A percentile compares a stretch with the other conserved stretches of the same genome.
phyloP scores from a whole-genome alignment of 495 filamentous ascomycete genomes.

The Friedmanniomyces endolithicus region DNA sequence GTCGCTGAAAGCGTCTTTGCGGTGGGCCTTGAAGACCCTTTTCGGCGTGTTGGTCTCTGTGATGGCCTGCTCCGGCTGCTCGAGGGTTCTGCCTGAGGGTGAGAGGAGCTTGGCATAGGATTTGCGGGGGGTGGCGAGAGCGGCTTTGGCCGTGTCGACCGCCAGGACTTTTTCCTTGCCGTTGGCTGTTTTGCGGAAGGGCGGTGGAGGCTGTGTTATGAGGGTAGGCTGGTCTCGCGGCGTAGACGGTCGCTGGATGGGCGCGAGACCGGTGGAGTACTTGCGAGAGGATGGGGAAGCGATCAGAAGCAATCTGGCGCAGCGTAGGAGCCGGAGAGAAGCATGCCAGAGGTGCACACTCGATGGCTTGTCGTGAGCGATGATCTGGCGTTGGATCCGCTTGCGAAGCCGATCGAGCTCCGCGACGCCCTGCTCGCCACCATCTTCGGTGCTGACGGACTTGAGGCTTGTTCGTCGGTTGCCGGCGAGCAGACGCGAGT shows the following conservation, averaged over 20 bases:
- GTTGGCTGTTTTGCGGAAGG: not conserved
- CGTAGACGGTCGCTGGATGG: not conserved
- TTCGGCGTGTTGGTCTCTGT: conserved; percentile 14
- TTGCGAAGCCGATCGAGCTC: conserved; percentile 22
- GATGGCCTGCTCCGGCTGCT: conserved; percentile 5
- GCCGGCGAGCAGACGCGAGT: not conserved
- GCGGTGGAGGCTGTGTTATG: not conserved
- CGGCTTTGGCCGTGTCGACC: not conserved
- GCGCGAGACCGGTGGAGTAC: not conserved
- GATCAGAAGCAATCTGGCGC: conserved; percentile 2
- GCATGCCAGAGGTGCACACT: conserved; percentile 21
- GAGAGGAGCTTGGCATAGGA: not conserved
- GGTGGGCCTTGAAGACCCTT: conserved; percentile 10
- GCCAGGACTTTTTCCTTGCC: not conserved
- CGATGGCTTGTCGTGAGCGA: conserved; percentile 7
- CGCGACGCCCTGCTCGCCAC: conserved; percentile 1
- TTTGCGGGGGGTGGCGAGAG: not conserved
- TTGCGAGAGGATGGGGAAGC: not conserved
- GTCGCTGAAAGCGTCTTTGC: conserved; percentile 20
- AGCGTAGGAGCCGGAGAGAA: conserved; percentile 9
- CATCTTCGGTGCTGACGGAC: conserved; percentile 6
- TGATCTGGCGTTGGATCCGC: conserved; percentile 21
- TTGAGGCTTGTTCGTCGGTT: conserved; percentile 12
- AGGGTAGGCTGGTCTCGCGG: not conserved
- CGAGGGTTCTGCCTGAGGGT: not conserved